Percentiles rank a stretch among this genome's conserved stretches.
These are phyloP conservation scores for Salix dunnii DNA, from an alignment of 345 rosid genomes.

Conservation along the genomic window DNA sequence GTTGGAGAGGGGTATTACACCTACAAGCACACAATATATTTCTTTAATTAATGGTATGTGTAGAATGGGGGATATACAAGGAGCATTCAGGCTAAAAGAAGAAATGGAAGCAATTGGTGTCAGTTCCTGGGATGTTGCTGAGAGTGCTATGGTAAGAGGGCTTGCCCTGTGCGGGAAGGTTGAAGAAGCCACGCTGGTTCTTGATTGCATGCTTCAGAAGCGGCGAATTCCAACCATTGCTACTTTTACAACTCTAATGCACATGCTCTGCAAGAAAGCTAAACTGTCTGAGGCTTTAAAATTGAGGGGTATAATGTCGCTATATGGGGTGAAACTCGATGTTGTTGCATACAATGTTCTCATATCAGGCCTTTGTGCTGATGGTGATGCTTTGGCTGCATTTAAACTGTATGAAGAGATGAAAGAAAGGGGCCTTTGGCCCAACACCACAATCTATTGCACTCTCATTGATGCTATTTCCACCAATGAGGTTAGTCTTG, in stretches of 20 bases:
- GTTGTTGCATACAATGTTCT: conserved; percentile 72
- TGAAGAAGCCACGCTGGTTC: conserved; percentile 62
- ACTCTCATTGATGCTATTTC: conserved; percentile 52
- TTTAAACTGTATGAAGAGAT: conserved; percentile 67
- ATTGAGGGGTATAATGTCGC: conserved; percentile 47
- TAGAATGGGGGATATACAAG: conserved; percentile 51
- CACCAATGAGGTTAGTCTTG: conserved; percentile 16
- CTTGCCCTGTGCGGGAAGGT: conserved; percentile 76
- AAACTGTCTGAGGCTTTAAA: conserved; percentile 51
- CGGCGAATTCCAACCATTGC: conserved; percentile 66
- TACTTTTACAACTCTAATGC: conserved; percentile 74
- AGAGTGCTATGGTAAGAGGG: conserved; percentile 84
- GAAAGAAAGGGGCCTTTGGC: conserved; percentile 59
- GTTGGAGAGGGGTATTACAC: conserved; percentile 53
- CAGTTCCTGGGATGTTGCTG: conserved; percentile 55
- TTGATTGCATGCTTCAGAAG: conserved; percentile 53
- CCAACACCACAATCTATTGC: conserved; percentile 58
- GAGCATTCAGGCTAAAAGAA: conserved; percentile 62
- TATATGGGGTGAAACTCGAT: conserved; percentile 57
- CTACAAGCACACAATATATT: conserved; percentile 43
- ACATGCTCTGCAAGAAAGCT: conserved; percentile 49
- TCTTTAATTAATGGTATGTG: conserved; percentile 62
- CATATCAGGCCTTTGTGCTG: conserved; percentile 58
- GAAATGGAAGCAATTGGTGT: conserved; percentile 53
- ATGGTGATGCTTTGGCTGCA: conserved; percentile 49